phyloP scores from a whole-genome alignment of 2,329 filamentous ascomycete species.

The Microdochium trichocladiopsis region DNA sequence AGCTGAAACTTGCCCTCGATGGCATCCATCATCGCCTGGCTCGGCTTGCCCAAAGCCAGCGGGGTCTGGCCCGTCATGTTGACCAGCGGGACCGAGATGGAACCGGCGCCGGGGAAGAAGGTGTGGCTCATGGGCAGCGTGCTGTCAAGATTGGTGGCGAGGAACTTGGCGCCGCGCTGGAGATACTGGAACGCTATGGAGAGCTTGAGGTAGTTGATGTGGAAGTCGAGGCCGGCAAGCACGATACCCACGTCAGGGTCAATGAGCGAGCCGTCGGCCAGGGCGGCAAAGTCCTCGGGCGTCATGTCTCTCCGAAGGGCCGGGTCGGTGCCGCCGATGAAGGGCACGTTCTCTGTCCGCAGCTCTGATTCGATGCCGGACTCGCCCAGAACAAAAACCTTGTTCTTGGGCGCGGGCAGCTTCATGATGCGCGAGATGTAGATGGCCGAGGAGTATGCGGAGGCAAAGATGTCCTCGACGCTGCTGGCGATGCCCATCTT shows the following conservation, averaged over 20 bases:
- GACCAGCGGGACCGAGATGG: conserved; percentile 69
- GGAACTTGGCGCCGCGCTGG: conserved; percentile 70
- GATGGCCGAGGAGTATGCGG: conserved; percentile 88
- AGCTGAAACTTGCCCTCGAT: conserved; percentile 94
- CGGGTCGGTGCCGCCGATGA: conserved; percentile 82
- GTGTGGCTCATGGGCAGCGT: conserved; percentile 76
- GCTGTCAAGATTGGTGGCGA: conserved; percentile 90
- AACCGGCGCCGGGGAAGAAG: conserved; percentile 88
- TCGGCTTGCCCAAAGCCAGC: conserved; percentile 82
- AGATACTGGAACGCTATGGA: conserved; percentile 82
- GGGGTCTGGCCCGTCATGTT: conserved; percentile 67
- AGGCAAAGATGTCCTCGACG: conserved; percentile 90
- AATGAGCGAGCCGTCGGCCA: conserved; percentile 68
- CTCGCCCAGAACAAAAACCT: conserved; percentile 92
- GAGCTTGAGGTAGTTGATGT: conserved; percentile 92
- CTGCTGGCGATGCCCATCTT: conserved; percentile 70
- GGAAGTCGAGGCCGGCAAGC: conserved; percentile 84
- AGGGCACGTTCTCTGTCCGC: conserved; percentile 67
- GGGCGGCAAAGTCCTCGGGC: conserved; percentile 69
- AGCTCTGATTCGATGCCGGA: conserved; percentile 87
- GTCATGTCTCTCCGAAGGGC: conserved; percentile 69
- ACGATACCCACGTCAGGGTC: conserved; percentile 89
- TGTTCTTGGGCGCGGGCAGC: conserved; percentile 71
- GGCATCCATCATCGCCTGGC: conserved; percentile 98
- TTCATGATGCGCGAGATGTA: conserved; percentile 92